Base-by-base conservation (phyloP, 2,329 filamentous ascomycete genomes). In the Alternaria brassicicola region DNA sequence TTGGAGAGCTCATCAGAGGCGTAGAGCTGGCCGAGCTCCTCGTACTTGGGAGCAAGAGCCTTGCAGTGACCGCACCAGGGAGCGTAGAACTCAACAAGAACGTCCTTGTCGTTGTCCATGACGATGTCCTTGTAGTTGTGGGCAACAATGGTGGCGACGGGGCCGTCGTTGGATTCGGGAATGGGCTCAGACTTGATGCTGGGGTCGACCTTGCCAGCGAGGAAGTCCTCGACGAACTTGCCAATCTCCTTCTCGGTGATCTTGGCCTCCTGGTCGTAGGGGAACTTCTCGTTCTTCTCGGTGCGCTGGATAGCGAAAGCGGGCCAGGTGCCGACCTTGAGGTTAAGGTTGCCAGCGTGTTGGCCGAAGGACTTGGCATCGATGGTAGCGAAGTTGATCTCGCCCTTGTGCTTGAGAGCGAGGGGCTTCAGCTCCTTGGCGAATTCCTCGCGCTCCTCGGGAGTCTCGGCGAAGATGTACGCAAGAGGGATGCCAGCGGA, bases 171-270 rank as follows among this genome's bases (percentile, higher is more conserved):
- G 65, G 86, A 90, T 87, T 97, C 93, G 63, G 95, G 95, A 69
- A 98, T 89, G 57, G 93, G 91, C 86, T 99, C 95, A 65, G 93
- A 97, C 88, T 99, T 99, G 87, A 99, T 90, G 86, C 91, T 96
- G 72, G 95, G 91, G 80, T 96, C 89, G 67, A 98, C 79, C 85
- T 96, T 96, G 82, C 93, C 95, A 62, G 86, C 85, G 59, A 88
- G 82, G 78, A 93, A 97, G 69, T 95, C 88, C 66, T 95, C 86
- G 59, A 97, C 90, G 78, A 98, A 99, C 69, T 88, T 82, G 78
- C 85, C 86, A 74, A 99, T 89, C 66, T 85, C 82, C 78, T 89
- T 86, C 70, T 85, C 82, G 67, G 86, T 90, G 72, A 99, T 86
- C 79, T 91, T 87, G 82, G 89, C 88, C 68, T 89, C 86, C 81